Conservation (phyloP, 2,329 filamentous ascomycete species). For the Penicillium digitatum region DNA sequence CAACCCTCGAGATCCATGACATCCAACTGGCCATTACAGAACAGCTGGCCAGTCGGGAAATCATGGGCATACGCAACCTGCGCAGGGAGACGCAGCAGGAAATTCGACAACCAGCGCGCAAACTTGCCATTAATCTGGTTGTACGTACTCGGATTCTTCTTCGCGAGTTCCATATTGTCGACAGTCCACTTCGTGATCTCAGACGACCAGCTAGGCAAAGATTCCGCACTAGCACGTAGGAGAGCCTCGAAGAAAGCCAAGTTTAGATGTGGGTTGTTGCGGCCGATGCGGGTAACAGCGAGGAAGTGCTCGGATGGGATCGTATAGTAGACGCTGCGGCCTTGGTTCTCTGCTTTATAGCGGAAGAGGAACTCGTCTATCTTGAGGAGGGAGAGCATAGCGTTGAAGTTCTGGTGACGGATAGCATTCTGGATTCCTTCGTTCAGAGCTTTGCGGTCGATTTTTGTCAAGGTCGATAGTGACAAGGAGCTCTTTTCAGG, state of each 20-base stretch:
- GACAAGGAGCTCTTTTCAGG: not conserved
- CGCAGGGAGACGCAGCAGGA: slow-evolving; percentile 32
- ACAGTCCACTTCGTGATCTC: slow-evolving; percentile 39
- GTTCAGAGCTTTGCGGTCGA: slow-evolving; percentile 36
- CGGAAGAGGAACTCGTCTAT: slow-evolving; percentile 35
- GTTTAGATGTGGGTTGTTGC: slow-evolving; percentile 18
- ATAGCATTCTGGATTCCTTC: slow-evolving; percentile 42
- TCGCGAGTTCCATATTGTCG: slow-evolving; percentile 13
- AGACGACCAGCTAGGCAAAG: slow-evolving; percentile 33
- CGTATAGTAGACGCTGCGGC: slow-evolving; percentile 16
- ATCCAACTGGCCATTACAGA: slow-evolving; percentile 26
- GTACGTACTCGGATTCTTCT: not conserved
- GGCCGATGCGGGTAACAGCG: slow-evolving; percentile 27
- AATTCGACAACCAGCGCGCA: slow-evolving; percentile 36
- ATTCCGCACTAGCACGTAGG: slow-evolving; percentile 39
- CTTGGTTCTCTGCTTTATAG: not conserved
- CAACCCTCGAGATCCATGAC: slow-evolving; percentile 15
- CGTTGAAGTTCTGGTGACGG: slow-evolving; percentile 27
- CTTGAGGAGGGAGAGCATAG: slow-evolving; percentile 37
- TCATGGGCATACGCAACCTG: slow-evolving; percentile 16
- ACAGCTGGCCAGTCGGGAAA: slow-evolving; percentile 22
- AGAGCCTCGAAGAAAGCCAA: slow-evolving; percentile 31
- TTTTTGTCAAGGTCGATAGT: not conserved
- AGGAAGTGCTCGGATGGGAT: slow-evolving; percentile 36
- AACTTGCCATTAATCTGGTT: slow-evolving; percentile 21